These are phyloP conservation scores for Colletotrichum eleusines DNA, from an alignment of 2,329 filamentous ascomycete species.

Conservation along the genomic window DNA sequence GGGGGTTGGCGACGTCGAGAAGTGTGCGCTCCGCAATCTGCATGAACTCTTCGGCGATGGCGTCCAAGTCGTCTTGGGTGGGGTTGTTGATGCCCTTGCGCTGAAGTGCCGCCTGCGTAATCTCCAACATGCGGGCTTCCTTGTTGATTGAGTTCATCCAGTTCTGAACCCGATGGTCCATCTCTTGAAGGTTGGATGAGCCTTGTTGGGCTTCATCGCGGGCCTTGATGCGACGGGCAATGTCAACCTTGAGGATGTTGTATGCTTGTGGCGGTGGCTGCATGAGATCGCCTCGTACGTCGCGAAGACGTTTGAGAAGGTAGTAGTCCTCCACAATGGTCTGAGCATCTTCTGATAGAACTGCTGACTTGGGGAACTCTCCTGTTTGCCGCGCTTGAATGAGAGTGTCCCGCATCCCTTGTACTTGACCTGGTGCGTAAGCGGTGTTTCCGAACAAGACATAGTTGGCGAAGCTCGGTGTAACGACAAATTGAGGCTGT, in stretches of 20 bases:
- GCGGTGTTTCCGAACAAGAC: rapidly evolving
- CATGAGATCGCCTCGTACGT: neutral
- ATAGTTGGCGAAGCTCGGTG: neutral
- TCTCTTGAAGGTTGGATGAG: slow-evolving; percentile 18
- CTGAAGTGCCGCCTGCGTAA: slow-evolving; percentile 34
- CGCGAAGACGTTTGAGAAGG: neutral
- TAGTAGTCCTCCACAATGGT: neutral
- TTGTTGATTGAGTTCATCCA: slow-evolving; percentile 37
- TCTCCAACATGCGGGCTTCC: slow-evolving; percentile 37
- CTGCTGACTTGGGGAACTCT: neutral
- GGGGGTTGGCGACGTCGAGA: slow-evolving; percentile 38
- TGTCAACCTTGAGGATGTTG: slow-evolving; percentile 47
- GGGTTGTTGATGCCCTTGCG: slow-evolving; percentile 38
- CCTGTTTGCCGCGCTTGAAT: neutral
- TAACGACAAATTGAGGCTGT: rapidly evolving
- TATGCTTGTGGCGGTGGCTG: slow-evolving; percentile 38
- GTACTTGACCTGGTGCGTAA: rapidly evolving
- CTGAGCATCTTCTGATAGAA: neutral
- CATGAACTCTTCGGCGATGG: slow-evolving; percentile 41
- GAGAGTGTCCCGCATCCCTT: rapidly evolving
- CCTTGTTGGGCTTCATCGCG: slow-evolving; percentile 50
- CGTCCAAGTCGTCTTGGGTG: slow-evolving; percentile 35
- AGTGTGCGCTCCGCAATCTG: slow-evolving; percentile 38
- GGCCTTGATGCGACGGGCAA: slow-evolving; percentile 51
- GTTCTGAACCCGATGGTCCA: slow-evolving; percentile 30